A percentile compares a stretch with the other conserved stretches of the same genome.
Evolutionary conservation across 192 early-diverging fungal genomes (phyloP).

Genomic region (Umbelopsis vinacea): DNA sequence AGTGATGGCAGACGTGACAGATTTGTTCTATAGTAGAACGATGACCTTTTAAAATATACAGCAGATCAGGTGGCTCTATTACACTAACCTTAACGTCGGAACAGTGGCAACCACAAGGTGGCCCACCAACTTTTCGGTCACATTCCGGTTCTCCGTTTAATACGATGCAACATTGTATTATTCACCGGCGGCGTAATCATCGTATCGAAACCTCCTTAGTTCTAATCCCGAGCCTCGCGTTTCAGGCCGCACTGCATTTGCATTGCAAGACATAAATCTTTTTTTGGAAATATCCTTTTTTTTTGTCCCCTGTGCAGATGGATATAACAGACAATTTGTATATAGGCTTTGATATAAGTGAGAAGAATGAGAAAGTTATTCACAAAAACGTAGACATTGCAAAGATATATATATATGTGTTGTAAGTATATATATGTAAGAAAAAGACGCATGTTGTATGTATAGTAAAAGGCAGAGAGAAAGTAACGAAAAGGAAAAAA

Average conservation of each 20-base stretch:
- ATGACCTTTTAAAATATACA: too few species aligned
- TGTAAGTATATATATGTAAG: slow-evolving; percentile 7
- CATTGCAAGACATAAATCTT: background rate
- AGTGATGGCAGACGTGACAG: too few species aligned
- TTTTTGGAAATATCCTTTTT: background rate
- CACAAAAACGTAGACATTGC: slow-evolving; percentile 17
- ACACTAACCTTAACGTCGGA: too few species aligned
- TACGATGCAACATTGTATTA: background rate
- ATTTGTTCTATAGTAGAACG: too few species aligned
- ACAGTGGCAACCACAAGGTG: too few species aligned
- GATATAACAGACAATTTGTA: slow-evolving; percentile 8
- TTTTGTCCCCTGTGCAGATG: background rate
- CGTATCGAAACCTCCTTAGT: background rate
- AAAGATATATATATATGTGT: slow-evolving; percentile 15
- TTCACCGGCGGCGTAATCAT: background rate
- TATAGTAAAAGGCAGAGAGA: slow-evolving; percentile 18
- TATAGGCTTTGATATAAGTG: background rate
- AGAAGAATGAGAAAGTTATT: slow-evolving; percentile 8
- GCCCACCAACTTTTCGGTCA: background rate
- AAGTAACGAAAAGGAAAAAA: slow-evolving; percentile 13
- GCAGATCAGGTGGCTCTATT: too few species aligned
- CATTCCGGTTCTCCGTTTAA: background rate
- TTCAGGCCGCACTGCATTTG: background rate
- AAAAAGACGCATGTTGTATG: slow-evolving; percentile 20
- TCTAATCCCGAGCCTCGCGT: background rate